Evolutionary conservation across 805 yeast species (phyloP).

Genomic region (Wickerhamomyces hampshirensis): DNA sequence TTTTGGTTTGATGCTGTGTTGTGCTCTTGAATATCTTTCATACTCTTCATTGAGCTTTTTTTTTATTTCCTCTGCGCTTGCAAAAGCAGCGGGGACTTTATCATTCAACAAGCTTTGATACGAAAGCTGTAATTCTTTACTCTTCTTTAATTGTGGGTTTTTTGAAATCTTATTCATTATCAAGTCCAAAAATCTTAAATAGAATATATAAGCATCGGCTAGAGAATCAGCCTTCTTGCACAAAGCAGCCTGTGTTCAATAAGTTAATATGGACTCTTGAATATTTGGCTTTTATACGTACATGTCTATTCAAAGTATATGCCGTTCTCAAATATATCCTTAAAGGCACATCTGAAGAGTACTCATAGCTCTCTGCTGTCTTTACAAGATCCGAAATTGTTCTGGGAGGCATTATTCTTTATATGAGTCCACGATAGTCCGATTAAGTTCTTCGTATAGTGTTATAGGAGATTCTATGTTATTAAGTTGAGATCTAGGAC

Average conservation of each 20-base stretch:
- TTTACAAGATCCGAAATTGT: slow-evolving; percentile 32
- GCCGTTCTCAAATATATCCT: slow-evolving; percentile 53
- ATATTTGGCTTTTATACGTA: slow-evolving; percentile 10
- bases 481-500: too few relatives aligned
- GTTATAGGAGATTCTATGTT: too few relatives aligned
- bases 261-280: neutral
- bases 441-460: too few relatives aligned
- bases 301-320: slow-evolving; percentile 41
- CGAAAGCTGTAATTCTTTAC: slow-evolving; percentile 12
- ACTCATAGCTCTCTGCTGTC: slow-evolving; percentile 52
- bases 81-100: slow-evolving; percentile 19
- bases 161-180: slow-evolving; percentile 40
- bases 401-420: slow-evolving; percentile 13
- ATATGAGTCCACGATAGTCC: too few relatives aligned
- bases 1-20: slow-evolving; percentile 23
- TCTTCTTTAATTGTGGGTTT: slow-evolving; percentile 39
- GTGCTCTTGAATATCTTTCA: slow-evolving; percentile 18
- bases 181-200: slow-evolving; percentile 55
- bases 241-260: slow-evolving; percentile 33
- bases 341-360: slow-evolving; percentile 45
- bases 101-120: slow-evolving; percentile 17
- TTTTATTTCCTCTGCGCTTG: slow-evolving; percentile 23
- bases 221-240: slow-evolving; percentile 38
- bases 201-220: slow-evolving; percentile 50
- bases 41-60: slow-evolving; percentile 29